Base-by-base conservation (phyloP, 768 basidiomycete genomes). In the Fistulinella prunicolor region DNA sequence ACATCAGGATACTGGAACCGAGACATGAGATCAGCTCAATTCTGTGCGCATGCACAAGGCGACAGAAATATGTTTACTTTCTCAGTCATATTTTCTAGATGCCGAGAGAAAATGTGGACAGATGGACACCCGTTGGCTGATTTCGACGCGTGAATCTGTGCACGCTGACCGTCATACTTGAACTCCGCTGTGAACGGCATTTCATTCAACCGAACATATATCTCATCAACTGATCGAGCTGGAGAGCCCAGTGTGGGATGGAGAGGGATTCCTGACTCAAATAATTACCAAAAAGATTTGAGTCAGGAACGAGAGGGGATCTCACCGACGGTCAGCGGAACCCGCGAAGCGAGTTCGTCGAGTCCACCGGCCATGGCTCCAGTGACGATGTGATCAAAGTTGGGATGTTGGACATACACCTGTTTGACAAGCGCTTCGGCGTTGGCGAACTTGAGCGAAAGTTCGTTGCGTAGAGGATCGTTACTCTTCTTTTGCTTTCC, bases 21-120 rank as follows among this genome's bases (percentile, higher is more conserved):
- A 53, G 42, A 35, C 43, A 56, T 44, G 20, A 30, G 46, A 47
- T 64, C 19, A 54, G 52, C 24, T 30, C 30, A 14, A 3, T 32
- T 32, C 13, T 32, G 30, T 4, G n/a, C 28, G 17, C 22, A 20
- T 30, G 28, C 28, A 38, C 39, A 36, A 44, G 14, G 38, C 28
- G 21, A 50, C 29, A 35, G 20, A 38, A 32, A 42, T 41, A 32
- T 32, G 30, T 61, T 53, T 61, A 81, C 87, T 75, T 95, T 94
- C 50, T 82, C 80, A 1, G 90, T 93, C 93, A 94, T 94, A 59
- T 93, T 84, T 69, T 94, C 91, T 26, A 95, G 72, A 72, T 93
- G 90, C 46, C 92, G 82, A 50, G 88, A 90, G 70, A 95, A 95
- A 41, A 94, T 73, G 44, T 81, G 79, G 35, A 90, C 76, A 9